These are phyloP conservation scores for Colletotrichum horii DNA, from an alignment of 2,329 filamentous ascomycete species.

Conservation along the genomic window DNA sequence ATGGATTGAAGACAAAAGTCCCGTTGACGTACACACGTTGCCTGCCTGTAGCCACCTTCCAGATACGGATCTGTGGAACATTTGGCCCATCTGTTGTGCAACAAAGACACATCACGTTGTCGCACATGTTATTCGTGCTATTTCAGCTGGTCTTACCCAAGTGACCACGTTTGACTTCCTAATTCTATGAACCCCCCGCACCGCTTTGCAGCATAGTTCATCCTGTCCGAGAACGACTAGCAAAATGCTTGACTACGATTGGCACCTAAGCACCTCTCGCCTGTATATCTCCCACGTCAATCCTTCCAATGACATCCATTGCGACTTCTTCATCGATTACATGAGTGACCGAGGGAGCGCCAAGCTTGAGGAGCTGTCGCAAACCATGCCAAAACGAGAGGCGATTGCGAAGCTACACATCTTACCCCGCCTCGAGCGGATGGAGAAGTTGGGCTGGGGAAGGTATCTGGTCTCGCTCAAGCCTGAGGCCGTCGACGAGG, in stretches of 20 bases:
- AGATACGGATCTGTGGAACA: neutral
- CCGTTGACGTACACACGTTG: neutral
- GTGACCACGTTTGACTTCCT: neutral
- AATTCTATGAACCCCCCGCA: neutral
- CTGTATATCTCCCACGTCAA: neutral
- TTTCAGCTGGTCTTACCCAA: neutral
- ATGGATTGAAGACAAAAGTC: neutral
- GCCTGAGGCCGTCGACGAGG: neutral
- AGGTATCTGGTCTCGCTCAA: neutral
- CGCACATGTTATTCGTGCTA: neutral
- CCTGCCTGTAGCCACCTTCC: neutral
- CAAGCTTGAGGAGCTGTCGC: neutral
- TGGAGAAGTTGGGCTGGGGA: neutral
- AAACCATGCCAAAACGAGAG: neutral
- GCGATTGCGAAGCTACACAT: neutral
- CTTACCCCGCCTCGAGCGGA: neutral
- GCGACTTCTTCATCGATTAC: neutral
- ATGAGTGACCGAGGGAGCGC: neutral
- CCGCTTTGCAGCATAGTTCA: neutral
- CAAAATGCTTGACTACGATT: neutral
- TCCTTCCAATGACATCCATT: neutral
- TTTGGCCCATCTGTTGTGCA: neutral
- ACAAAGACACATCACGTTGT: neutral
- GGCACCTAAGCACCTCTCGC: neutral
- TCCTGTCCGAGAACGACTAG: neutral